Percentiles rank a stretch among this genome's conserved stretches.
These are phyloP conservation scores for Cordyceps pruinosa DNA, from an alignment of 2,329 filamentous ascomycete genomes.

Conservation along the genomic window DNA sequence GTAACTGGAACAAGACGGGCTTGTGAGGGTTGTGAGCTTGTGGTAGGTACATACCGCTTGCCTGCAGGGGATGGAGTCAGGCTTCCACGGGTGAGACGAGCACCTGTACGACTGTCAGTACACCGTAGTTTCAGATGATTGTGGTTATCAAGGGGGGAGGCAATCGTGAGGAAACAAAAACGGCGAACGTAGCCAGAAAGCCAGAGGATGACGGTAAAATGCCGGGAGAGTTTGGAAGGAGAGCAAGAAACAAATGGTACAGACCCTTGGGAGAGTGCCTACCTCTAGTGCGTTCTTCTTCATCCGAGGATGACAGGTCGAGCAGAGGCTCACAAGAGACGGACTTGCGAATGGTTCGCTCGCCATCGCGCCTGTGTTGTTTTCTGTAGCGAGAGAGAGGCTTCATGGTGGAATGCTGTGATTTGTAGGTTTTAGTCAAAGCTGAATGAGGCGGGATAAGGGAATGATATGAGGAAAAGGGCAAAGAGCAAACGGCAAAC, in stretches of 20 bases:
- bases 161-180: not conserved
- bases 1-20: not conserved
- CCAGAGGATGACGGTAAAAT: not conserved
- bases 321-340: constrained; percentile 12
- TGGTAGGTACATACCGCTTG: constrained; percentile 8
- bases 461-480: not conserved
- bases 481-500: constrained; percentile 1
- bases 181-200: not conserved
- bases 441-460: not conserved
- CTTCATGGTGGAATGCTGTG: not conserved
- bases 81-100: constrained; percentile 8
- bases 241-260: not conserved
- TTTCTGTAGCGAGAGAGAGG: not conserved
- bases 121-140: not conserved
- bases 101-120: constrained; percentile 4
- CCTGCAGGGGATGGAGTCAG: constrained; percentile 13
- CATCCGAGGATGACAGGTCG: constrained; percentile 12
- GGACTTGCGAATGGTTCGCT: constrained; percentile 13
- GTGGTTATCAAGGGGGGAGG: no score
- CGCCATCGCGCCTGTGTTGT: not conserved
- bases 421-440: not conserved
- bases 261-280: constrained; percentile 3
- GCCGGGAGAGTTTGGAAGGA: not conserved
- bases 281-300: constrained; percentile 13
- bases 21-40: no score